Evolutionary conservation across 176 grass and related monocot species (phyloP), one percentile per base, ranked within the genome.

Genomic region (Rhynchospora breviuscula): DNA sequence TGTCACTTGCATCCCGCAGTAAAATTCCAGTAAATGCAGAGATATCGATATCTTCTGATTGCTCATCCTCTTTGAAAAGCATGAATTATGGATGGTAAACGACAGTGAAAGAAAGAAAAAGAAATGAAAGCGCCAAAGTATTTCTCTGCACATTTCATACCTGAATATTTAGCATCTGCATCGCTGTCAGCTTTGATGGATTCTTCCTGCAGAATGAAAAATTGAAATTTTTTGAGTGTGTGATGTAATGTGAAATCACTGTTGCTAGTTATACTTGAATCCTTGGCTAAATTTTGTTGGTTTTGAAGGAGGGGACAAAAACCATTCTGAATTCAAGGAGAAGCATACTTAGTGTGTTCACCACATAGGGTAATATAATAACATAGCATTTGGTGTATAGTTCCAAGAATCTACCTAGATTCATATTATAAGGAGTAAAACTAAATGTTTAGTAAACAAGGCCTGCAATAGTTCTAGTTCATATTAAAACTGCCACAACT

Each of bases 21-120:
- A 99, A 89, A 80, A 72, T 95, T 57, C 93, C 88, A 86, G 76
- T 91, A 90, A 99, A 99, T 54, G 62, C 83, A 62, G 96, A 93
- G 79, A 91, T 59, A 84, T 99, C 96, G 85, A 93, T 91, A 78
- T 80, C 86, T 84, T 91, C 89, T 82, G 54, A 81, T 62, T 81
- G 46, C 80, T 74, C 71, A 77, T 63, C 83, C 19, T 84, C 84
- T 81, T 78, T n/a, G 35, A 7, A 89, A 69, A 81, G 23, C 18
- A 76, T 64, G 65, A 67, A 75, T 9, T 63, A 82, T 66, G 56
- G 48, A 83, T 86, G 54, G 46, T 29, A 67, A 84, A 56, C 63
- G 54, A 77, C 61, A 56, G 78, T 67, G 57, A 66, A 52, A 81
- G 59, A 26, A 67, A 71, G 12, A 58, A 80, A 54, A 22, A 65